A percentile compares a stretch with the other conserved stretches of the same genome.
These are phyloP conservation scores for Musa itinerans DNA, from an alignment of 176 grass and related monocot genomes.

Conservation along the genomic window DNA sequence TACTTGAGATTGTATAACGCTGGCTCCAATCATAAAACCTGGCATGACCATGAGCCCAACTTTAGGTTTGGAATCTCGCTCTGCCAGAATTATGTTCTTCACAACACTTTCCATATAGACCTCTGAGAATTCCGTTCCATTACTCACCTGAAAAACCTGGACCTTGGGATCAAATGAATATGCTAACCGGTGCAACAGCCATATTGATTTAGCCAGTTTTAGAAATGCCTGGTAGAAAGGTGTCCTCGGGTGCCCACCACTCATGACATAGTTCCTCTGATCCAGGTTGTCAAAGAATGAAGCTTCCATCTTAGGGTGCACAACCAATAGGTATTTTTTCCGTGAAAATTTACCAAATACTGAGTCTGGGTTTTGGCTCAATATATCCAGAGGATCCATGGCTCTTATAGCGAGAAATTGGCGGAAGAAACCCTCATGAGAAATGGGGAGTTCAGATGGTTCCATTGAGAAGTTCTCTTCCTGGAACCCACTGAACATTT, in stretches of 20 bases:
- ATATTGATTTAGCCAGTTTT: conserved; percentile 72
- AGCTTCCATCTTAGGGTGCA: conserved; percentile 91
- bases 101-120: conserved; percentile 84
- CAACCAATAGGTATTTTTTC: conserved; percentile 60
- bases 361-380: conserved; percentile 82
- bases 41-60: conserved; percentile 94
- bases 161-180: conserved; percentile 66
- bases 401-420: conserved; percentile 69
- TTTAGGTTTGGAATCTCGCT: conserved; percentile 47
- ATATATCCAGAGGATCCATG: conserved; percentile 93
- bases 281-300: conserved; percentile 83
- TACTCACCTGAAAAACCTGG: conserved; percentile 63
- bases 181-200: conserved; percentile 71
- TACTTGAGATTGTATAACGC: conserved; percentile 53
- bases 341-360: conserved; percentile 86
- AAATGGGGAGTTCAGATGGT: conserved; percentile 34
- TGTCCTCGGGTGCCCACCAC: conserved; percentile 83
- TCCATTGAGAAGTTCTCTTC: conserved; percentile 74
- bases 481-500: conserved; percentile 84
- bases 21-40: conserved; percentile 66
- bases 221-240: conserved; percentile 95
- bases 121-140: conserved; percentile 56
- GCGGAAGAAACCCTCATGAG: conserved; percentile 69
- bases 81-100: conserved; percentile 49
- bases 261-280: conserved; percentile 84